A percentile compares a stretch with the other conserved stretches of the same genome.
Evolutionary conservation across 2,329 filamentous ascomycete genomes (phyloP).

Genomic region (Sporothrix variecibatus): DNA sequence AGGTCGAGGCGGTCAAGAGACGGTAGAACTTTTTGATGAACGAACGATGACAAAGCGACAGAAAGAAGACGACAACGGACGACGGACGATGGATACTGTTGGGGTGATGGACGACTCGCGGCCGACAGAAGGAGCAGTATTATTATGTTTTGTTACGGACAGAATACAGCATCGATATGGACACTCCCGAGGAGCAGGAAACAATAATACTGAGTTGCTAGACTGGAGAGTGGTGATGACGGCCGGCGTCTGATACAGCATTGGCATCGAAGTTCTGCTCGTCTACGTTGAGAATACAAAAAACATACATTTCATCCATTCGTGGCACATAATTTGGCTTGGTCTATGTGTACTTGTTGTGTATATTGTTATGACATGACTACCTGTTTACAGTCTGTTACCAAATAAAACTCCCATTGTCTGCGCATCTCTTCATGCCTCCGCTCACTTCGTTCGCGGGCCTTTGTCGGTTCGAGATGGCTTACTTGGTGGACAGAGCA

Average conservation of each 20-base stretch:
- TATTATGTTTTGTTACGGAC: too few species aligned
- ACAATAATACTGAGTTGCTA: too few species aligned
- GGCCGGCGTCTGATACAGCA: neutral
- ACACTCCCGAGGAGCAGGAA: too few species aligned
- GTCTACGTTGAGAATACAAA: neutral
- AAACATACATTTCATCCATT: neutral
- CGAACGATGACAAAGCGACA: too few species aligned
- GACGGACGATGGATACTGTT: neutral
- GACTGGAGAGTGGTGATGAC: too few species aligned
- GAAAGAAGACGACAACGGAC: neutral
- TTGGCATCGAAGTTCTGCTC: neutral
- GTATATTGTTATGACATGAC: neutral
- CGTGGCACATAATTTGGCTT: neutral
- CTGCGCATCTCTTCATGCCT: neutral
- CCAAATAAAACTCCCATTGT: neutral
- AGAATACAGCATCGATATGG: too few species aligned
- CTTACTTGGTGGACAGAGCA: conserved; percentile 79
- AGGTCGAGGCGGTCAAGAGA: conserved; percentile 77
- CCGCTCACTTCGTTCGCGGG: neutral
- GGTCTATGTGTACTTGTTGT: neutral
- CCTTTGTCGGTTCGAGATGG: neutral
- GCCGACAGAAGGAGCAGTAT: too few species aligned
- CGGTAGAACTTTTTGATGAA: conserved; percentile 44
- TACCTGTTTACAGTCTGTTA: neutral
- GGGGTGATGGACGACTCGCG: too few species aligned